phyloP scores from a whole-genome alignment of 768 basidiomycete species.

The Serendipita sp. region DNA sequence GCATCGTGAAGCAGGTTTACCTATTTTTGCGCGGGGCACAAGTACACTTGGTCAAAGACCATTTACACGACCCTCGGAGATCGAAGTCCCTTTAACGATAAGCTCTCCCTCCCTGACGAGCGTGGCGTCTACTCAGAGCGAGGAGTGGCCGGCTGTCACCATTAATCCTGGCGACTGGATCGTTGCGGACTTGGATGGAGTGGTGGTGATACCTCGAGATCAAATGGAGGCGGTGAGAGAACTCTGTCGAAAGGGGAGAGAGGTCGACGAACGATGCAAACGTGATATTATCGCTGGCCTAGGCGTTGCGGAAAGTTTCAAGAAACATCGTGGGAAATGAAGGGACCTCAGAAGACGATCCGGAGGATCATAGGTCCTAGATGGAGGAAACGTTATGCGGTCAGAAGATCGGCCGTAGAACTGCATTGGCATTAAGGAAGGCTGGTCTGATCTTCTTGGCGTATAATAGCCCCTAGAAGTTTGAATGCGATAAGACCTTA shows the following conservation, averaged over 20 bases:
- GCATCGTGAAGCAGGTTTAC: conserved; percentile 50
- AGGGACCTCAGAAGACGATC: too few species aligned
- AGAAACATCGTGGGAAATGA: conserved; percentile 18
- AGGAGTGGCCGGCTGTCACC: conserved; percentile 34
- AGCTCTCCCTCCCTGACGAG: conserved; percentile 22
- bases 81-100: conserved; percentile 45
- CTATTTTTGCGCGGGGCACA: conserved; percentile 66
- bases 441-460: too few species aligned
- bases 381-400: too few species aligned
- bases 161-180: conserved; percentile 69
- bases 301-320: conserved; percentile 65
- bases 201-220: conserved; percentile 56
- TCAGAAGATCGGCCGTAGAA: too few species aligned
- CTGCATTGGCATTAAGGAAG: too few species aligned
- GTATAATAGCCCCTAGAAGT: too few species aligned
- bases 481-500: too few species aligned
- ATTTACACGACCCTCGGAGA: conserved; percentile 62
- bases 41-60: conserved; percentile 78
- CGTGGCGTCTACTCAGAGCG: conserved; percentile 17
- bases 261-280: conserved; percentile 56
- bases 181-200: conserved; percentile 77
- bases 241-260: conserved; percentile 38
- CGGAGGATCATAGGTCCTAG: too few species aligned
- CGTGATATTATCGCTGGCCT: conserved; percentile 58
- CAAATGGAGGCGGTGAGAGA: conserved; percentile 39